Evolutionary conservation across 495 filamentous ascomycete genomes (phyloP).

Genomic region (Penicillium coffeae): DNA sequence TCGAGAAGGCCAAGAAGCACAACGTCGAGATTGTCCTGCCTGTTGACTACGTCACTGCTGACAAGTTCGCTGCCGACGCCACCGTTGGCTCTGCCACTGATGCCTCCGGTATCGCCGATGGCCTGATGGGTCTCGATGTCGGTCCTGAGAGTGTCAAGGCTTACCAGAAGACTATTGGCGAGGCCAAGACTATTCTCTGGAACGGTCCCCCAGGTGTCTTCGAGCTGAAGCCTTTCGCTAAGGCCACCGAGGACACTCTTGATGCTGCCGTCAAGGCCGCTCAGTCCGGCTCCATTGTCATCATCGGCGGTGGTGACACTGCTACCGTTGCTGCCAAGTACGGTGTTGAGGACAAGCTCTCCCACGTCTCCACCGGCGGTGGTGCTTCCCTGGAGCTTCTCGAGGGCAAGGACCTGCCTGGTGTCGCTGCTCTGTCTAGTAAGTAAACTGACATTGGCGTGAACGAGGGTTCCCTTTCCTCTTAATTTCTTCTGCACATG

Average conservation of each 20-base stretch:
- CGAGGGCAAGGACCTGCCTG: constrained; percentile 95
- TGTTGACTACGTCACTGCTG: constrained; percentile 90
- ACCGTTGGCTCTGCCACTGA: constrained; percentile 79
- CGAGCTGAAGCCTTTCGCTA: constrained; percentile 91
- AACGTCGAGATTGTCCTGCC: constrained; percentile 92
- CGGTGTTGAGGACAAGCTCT: constrained; percentile 89
- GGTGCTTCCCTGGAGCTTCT: constrained; percentile 93
- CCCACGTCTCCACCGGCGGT: constrained; percentile 95
- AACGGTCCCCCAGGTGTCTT: constrained; percentile 97
- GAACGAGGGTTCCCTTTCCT: background rate
- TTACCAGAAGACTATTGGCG: constrained; percentile 77
- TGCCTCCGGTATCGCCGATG: constrained; percentile 83
- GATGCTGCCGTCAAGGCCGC: constrained; percentile 79
- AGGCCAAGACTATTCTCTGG: constrained; percentile 97
- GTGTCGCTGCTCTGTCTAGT: constrained; percentile 91
- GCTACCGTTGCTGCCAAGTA: constrained; percentile 98
- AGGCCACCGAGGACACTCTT: constrained; percentile 83
- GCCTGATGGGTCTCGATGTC: constrained; percentile 95
- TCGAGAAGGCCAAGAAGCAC: constrained; percentile 95
- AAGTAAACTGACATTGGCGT: constrained; percentile 46
- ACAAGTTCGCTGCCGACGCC: constrained; percentile 89
- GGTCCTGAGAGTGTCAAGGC: constrained; percentile 81
- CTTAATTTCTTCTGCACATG: constrained; percentile 8
- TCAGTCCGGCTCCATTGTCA: constrained; percentile 81
- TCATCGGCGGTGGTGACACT: constrained; percentile 97